Evolutionary conservation across 2,329 filamentous ascomycete genomes (phyloP).

Genomic region (Leptodontidium sp.): DNA sequence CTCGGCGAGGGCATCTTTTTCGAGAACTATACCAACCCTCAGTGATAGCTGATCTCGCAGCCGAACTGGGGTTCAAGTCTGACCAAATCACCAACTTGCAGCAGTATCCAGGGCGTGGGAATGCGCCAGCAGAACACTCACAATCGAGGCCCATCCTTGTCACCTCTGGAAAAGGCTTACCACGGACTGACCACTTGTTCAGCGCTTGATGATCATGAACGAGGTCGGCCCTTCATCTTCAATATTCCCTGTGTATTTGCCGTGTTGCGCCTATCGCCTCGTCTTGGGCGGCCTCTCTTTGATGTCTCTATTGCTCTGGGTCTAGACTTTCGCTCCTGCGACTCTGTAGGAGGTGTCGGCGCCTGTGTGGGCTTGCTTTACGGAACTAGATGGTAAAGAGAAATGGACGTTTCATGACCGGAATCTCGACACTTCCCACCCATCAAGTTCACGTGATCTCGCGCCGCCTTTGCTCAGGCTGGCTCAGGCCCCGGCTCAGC

Average conservation of each 20-base stretch:
- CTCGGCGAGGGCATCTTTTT: no score
- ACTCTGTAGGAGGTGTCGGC: slow-evolving; percentile 18
- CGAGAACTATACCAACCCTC: no score
- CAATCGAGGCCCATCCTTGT: neutral
- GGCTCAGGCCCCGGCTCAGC: no score
- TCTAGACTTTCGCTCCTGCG: slow-evolving; percentile 10
- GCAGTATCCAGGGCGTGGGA: neutral
- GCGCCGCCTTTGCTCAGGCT: no score
- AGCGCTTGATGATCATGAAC: slow-evolving; percentile 14
- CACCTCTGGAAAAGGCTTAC: neutral
- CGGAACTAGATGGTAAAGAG: no score
- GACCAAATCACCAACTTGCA: neutral
- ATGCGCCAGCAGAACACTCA: neutral
- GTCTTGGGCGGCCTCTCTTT: slow-evolving; percentile 18
- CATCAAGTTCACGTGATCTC: no score
- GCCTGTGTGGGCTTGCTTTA: slow-evolving; percentile 17
- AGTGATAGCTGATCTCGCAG: neutral
- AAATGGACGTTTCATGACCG: no score
- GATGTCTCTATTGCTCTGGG: slow-evolving; percentile 14
- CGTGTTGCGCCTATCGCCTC: slow-evolving; percentile 14
- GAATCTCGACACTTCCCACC: no score
- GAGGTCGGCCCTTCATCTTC: slow-evolving; percentile 14
- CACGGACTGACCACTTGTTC: slow-evolving; percentile 12
- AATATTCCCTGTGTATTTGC: slow-evolving; percentile 8
- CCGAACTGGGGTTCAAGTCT: neutral